Percentiles rank a stretch among this genome's conserved stretches.
phyloP scores from a whole-genome alignment of 495 filamentous ascomycete genomes.

The Wilcoxina mikolae region DNA sequence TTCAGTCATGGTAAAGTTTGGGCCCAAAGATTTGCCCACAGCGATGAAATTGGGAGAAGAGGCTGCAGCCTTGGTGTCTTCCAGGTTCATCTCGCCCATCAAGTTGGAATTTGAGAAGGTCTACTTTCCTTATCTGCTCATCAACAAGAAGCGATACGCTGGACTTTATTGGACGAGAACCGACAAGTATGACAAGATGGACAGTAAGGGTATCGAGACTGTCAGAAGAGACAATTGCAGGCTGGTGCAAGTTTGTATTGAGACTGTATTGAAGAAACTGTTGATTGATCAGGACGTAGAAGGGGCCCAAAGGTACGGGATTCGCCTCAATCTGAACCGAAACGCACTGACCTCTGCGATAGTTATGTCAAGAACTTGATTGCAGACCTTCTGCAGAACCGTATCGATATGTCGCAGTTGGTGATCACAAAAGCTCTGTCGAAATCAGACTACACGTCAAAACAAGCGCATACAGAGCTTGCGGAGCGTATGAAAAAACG shows the following conservation, averaged over 20 bases:
- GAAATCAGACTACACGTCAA: conserved; percentile 66
- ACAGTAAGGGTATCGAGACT: conserved; percentile 98
- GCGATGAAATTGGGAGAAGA: conserved; percentile 92
- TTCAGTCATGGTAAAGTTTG: conserved; percentile 99
- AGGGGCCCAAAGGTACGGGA: conserved; percentile 77
- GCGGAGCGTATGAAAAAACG: conserved; percentile 91
- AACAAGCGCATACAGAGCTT: conserved; percentile 91
- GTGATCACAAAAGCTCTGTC: conserved; percentile 96
- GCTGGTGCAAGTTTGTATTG: conserved; percentile 90
- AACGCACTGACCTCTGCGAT: conserved; percentile 12
- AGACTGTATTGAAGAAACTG: conserved; percentile 89
- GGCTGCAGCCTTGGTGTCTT: conserved; percentile 70
- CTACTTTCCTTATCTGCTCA: conserved; percentile 93
- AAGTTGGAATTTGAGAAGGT: conserved; percentile 99
- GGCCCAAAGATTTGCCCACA: conserved; percentile 62
- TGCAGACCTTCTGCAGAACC: conserved; percentile 89
- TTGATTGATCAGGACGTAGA: conserved; percentile 81
- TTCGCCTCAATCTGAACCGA: neutral
- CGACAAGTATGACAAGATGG: conserved; percentile 98
- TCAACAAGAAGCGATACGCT: conserved; percentile 99
- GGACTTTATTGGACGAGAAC: conserved; percentile 93
- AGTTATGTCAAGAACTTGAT: conserved; percentile 97
- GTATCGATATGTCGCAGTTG: conserved; percentile 95
- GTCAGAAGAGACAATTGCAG: conserved; percentile 93
- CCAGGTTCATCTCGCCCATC: conserved; percentile 87